Base-by-base conservation (phyloP, 768 basidiomycete genomes). In the Amanita muscaria region DNA sequence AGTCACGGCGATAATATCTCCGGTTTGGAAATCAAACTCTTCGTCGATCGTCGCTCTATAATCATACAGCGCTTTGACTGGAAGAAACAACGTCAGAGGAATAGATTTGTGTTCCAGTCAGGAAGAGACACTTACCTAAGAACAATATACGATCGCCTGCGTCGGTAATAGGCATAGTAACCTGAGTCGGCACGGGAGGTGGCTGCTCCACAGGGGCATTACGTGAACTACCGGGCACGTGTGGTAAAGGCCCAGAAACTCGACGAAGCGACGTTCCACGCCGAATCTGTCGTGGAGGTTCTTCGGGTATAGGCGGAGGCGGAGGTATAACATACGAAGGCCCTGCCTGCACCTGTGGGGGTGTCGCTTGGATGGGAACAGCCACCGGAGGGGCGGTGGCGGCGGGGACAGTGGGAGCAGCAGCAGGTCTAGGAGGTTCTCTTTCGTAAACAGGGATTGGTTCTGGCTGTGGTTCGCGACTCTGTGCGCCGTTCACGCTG, bases 1-100 rank as follows among this genome's bases (percentile, higher is more conserved):
- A 0, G 90, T 94, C 16, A 98, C 93, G 1, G 93, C 93, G 53
- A 98, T 96, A 50, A 96, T 83, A 66, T 98, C 94, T n/a, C 87
- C 88, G 10, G 80, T 66, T 59, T 92, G 88, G 76, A 98, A 97
- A 64, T 92, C 86, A 63, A 98, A 97, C 64, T 97, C 94, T 56
- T 93, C 90, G 2, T 85, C 77, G 49, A 84, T 88, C 5, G 83
- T 80, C 4, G 88, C 89, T 0, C 67, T 67, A 59, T 92, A 93
- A 64, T 91, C 85, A 56, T 89, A 94, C 47, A 92, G 66, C 39
- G 90, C 91, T 68, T 87, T 85, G 50, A 93, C 89, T 90, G 46
- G 39, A 60, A 9, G 50, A 7, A 6, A 16, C 14, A 19, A 21
- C 10, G 27, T 29, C 16, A 38, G 16, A 23, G n/a, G n/a, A n/a